Evolutionary conservation across 2,329 filamentous ascomycete species (phyloP).

Genomic region (Fusarium poae): DNA sequence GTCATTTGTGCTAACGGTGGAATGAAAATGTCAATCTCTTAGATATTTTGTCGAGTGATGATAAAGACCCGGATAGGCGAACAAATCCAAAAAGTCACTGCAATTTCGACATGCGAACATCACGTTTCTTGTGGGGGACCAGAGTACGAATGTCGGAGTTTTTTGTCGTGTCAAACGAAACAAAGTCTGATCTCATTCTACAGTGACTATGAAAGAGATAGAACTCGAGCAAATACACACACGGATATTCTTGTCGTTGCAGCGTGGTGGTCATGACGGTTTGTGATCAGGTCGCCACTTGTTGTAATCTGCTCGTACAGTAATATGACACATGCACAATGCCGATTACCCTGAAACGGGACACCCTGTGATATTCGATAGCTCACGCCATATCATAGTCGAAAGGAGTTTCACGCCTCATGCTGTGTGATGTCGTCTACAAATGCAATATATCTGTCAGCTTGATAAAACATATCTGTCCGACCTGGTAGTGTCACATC

Average conservation of each 20-base stretch:
- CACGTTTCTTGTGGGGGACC: conserved; percentile 5
- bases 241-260: neutral
- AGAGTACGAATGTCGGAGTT: neutral
- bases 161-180: neutral
- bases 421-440: conserved; percentile 6
- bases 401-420: neutral
- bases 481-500: conserved; percentile 15
- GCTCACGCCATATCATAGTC: conserved; percentile 1
- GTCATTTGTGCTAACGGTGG: conserved; percentile 78
- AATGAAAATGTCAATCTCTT: conserved; percentile 57
- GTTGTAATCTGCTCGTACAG: neutral
- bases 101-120: conserved; percentile 26
- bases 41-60: conserved; percentile 6
- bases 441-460: conserved; percentile 33
- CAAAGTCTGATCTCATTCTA: neutral
- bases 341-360: conserved; percentile 27
- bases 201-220: neutral
- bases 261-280: conserved; percentile 16
- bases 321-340: conserved; percentile 17
- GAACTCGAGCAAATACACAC: neutral
- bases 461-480: conserved; percentile 40
- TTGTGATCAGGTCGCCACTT: neutral
- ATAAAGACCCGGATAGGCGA: neutral
- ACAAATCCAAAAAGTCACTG: neutral
- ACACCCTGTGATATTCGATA: neutral